Base-by-base conservation (phyloP, 2,329 filamentous ascomycete genomes). In the Lasiodiplodia theobromae region DNA sequence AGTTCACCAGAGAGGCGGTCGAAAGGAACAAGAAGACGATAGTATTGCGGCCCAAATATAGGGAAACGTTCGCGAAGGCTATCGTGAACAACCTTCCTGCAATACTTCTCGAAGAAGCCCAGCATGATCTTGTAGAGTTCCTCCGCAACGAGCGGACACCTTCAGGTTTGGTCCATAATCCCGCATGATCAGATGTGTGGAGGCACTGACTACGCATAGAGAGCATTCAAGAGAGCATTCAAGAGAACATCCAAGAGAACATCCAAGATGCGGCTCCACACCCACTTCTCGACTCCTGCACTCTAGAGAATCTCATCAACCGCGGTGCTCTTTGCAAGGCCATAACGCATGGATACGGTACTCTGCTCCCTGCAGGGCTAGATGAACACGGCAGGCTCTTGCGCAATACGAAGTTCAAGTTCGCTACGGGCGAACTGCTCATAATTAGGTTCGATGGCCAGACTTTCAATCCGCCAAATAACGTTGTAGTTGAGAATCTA, bases 401-500 rank as follows among this genome's bases (percentile, higher is more conserved):
- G 12, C 58, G 58, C 23, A 62, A 62, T 25, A 16, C 34, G 2
- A 31, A 62, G 10, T 62, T 62, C 40, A 31, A 25, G 18, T 49
- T 62, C 40, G 28, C 4, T 5, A 7, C 6, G 4, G 25, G 23
- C 12, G 58, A 62, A 28, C 16, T 62, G 18, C 58, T 62, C 58
- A 21, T 62, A 4, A 12, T 49, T n/a, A 44, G 47, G 18, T 28
- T 7, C 5, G 11, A 21, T 2, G 2, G 10, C 4, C 16, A 4
- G 2, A 47, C 58, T 3, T 62, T 62, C 58, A 49, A 62, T 28
- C 37, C 25, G 18, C 25, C 40, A 18, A 5, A 16, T 8, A 62
- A 62, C 18, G 18, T 62, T n/a, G 58, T 62, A 6, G 58, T 62
- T 14, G 40, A 62, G 18, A 62, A 62, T 25, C 34, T 49, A 40